Base-by-base conservation (phyloP, 108 stramenopile genomes). In the Cyclotella atomus region DNA sequence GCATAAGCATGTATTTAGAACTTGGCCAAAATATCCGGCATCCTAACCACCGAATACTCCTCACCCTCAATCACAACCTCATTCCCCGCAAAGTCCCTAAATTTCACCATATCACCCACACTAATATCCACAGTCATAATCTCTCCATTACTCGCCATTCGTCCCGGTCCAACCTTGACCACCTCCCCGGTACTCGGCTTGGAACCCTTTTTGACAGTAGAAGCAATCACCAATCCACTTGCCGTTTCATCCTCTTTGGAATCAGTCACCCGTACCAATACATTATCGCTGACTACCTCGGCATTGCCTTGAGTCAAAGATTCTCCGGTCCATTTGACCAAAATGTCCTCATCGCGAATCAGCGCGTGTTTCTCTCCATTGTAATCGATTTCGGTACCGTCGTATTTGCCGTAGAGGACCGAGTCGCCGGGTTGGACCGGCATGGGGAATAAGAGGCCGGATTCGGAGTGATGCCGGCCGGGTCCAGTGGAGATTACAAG, bases 351-450 rank as follows among this genome's bases (percentile, higher is more conserved):
- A 71, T 93, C 92, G 7, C 92, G 83, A 66, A 97, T 97, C 63
- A 97, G 70, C 0, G 83, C 85, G 75, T 97, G 96, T 70, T 81
- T 83, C 12, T 55, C 74, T 19, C 86, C 90, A 56, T 93, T 82
- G 54, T 92, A 87, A 38, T 92, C 83, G 46, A 97, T 71, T 59
- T 95, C 94, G 27, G 92, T 95, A 57, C 96, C 96, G 72, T 94
- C 93, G 71, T 86, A 95, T 68, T 92, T 83, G 61, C 95, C 95
- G 63, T 94, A 96, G 0, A 96, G 86, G 9, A 97, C 96, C 35
- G 79, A 70, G 0, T 97, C 90, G 6, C 96, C 96, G 3, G 77
- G 65, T 12, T 41, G 35, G 12, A 97, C 88, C n/a, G 91, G 87
- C 79, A 95, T 91, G 23, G 79, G 81, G 53, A 92, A 79, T 0